These are phyloP conservation scores for Penstemon davidsonii DNA, from an alignment of 257 asterid species.

Conservation along the genomic window DNA sequence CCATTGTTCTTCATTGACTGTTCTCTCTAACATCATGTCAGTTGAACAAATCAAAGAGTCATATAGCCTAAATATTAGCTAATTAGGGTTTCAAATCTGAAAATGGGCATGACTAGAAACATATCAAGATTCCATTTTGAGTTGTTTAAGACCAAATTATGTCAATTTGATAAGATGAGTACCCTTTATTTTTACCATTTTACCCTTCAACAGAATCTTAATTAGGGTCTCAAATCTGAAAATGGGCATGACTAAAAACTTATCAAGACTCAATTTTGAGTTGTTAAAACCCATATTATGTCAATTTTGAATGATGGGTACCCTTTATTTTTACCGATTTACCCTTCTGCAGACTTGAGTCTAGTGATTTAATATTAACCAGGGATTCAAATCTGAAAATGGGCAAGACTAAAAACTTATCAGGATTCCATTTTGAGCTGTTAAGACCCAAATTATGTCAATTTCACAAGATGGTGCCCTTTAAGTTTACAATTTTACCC, in stretches of 20 bases:
- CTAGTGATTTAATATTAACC: constrained; percentile 30
- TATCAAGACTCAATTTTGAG: constrained; percentile 30
- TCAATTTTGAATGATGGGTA: constrained; percentile 22
- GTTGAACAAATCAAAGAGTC: constrained; percentile 37
- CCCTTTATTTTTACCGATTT: constrained; percentile 31
- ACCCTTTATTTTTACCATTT: constrained; percentile 28
- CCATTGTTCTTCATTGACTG: constrained; percentile 36
- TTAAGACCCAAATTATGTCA: constrained; percentile 27
- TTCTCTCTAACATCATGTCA: constrained; percentile 41
- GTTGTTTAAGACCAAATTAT: constrained; percentile 26
- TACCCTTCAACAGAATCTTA: neutral
- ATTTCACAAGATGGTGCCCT: constrained; percentile 25
- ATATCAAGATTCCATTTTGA: constrained; percentile 30
- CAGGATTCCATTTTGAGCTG: constrained; percentile 28
- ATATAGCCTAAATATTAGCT: constrained; percentile 40
- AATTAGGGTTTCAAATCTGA: constrained; percentile 51
- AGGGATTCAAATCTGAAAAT: constrained; percentile 48
- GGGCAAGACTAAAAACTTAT: constrained; percentile 25
- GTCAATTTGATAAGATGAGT: constrained; percentile 24
- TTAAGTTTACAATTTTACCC: constrained; percentile 36
- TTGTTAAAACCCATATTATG: constrained; percentile 27
- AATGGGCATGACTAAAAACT: constrained; percentile 29
- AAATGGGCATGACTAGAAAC: constrained; percentile 29
- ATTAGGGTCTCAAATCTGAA: constrained; percentile 51
- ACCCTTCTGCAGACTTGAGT: constrained; percentile 27